Conservation (phyloP, 257 asterid species). For the Primulina huaijiensis region DNA sequence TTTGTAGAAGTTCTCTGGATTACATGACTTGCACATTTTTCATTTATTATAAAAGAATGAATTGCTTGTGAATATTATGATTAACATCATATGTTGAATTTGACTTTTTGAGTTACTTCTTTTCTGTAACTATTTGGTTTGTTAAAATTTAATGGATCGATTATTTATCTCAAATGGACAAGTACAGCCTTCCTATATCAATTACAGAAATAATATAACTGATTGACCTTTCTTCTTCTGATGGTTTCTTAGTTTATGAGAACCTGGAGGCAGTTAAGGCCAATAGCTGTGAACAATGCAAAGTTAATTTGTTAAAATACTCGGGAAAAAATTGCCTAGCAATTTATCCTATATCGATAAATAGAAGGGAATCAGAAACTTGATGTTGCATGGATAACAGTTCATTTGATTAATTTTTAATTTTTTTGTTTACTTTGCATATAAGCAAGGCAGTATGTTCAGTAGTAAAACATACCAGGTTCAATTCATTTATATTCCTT, state of each 20-base stretch:
- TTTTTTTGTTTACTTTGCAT: neutral
- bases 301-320: neutral
- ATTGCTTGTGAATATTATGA: neutral
- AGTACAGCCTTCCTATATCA: neutral
- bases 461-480: neutral
- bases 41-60: neutral
- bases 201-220: neutral
- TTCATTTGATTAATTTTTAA: too few species aligned
- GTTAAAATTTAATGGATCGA: neutral
- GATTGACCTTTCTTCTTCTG: neutral
- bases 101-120: neutral
- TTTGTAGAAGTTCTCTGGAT: neutral
- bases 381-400: neutral
- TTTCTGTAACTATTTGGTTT: neutral
- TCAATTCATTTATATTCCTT: neutral
- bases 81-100: too few species aligned
- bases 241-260: neutral
- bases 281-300: neutral
- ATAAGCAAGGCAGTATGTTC: neutral
- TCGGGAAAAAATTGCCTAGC: neutral
- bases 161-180: neutral
- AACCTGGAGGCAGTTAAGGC: neutral
- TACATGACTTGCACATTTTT: neutral
- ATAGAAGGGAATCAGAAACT: neutral
- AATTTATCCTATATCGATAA: neutral